Base-by-base conservation (phyloP, 345 rosid genomes). In the Ceriops tagal region DNA sequence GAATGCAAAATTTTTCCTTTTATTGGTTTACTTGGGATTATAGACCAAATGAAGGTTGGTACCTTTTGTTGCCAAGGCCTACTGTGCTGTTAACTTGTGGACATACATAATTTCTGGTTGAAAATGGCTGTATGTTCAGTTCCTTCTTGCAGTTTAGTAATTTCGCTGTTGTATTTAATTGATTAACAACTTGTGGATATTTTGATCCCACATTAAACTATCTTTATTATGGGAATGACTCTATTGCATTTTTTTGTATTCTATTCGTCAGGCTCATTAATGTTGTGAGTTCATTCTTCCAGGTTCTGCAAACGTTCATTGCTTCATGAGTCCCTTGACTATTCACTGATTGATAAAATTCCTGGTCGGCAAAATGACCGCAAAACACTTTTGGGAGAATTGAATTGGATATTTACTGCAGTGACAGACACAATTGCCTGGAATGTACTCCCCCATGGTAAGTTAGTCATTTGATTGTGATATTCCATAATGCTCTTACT, bases 391-490 rank as follows among this genome's bases (percentile, higher is more conserved):
- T 78, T 96, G 73, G 99, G 99, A 52, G 99, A 96, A 78, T 82
- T 96, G 87, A 96, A 96, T 76, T 96, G 99, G 99, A 96, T 96
- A 67, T 96, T 96, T 77, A 96, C 99, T 26, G 98, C 99, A 68
- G 98, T 92, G 43, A 96, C 98, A 0, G 99, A 96, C 81, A 96
- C 99, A 69, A 96, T 96, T 80, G 99, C 98, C 11, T 96, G 99
- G 99, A 96, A 92, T 87, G 99, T 92, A 65, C 93, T 96, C n/a
- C 98, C 99, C 71, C 99, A 84, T 83, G 99, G 99, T 96, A 92
- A 53, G 8, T 31, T n/a, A 46, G 58, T 60, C 27, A 28, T 71
- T 37, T 47, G 27, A 1, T 31, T 68, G 32, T 19, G 1, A 34
- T 56, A 21, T 71, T 27, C 49, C 15, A 18, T 51, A 16, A 24